Conservation (phyloP, 208 protist genomes). For the Acanthamoeba royreba region DNA sequence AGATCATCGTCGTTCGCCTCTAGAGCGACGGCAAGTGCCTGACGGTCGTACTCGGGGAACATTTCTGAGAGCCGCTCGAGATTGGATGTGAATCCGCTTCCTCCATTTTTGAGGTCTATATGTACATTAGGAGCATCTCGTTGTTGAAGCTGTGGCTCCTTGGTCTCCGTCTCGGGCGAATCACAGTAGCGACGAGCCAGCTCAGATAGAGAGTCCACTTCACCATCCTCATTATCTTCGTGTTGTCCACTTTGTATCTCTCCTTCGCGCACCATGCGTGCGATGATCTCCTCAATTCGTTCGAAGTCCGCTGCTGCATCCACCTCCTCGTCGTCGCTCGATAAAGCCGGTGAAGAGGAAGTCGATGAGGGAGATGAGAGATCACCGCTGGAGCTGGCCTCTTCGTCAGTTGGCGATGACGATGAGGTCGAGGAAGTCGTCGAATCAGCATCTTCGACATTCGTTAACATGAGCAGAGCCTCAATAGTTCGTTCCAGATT, state of each 20-base stretch:
- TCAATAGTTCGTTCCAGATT: slow-evolving; percentile 14
- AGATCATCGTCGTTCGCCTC: neutral
- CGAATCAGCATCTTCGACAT: neutral
- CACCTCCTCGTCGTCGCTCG: neutral
- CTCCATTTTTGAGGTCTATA: neutral
- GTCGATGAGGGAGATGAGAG: neutral
- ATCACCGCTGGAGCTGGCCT: too few species aligned
- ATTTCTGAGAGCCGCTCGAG: neutral
- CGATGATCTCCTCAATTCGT: neutral
- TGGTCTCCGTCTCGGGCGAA: neutral
- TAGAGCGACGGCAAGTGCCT: neutral
- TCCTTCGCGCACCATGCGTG: neutral
- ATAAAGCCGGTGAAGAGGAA: neutral
- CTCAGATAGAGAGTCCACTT: neutral
- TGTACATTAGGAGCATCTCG: neutral
- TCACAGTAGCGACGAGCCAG: neutral
- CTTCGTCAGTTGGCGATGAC: too few species aligned
- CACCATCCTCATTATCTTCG: neutral
- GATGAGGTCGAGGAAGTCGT: neutral
- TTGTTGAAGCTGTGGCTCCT: neutral
- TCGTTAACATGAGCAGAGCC: neutral
- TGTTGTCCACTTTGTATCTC: neutral
- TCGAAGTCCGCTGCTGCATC: neutral
- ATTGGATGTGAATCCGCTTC: neutral
- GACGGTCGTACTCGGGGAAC: neutral